A percentile compares a stretch with the other conserved stretches of the same genome.
Evolutionary conservation across 2,329 filamentous ascomycete genomes (phyloP).

Genomic region (Fusarium sublunatum): DNA sequence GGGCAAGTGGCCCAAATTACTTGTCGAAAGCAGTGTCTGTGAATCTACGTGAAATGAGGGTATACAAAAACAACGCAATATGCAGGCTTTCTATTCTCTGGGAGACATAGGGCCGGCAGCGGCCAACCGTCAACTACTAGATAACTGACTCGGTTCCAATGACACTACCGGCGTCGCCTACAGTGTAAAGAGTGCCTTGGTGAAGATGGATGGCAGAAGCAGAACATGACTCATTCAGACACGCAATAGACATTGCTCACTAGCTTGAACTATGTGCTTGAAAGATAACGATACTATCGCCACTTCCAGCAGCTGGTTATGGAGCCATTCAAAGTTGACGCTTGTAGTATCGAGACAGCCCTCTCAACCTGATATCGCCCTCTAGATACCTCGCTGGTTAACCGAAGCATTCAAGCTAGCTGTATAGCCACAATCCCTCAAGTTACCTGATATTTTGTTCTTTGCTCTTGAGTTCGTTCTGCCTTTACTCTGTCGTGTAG

Average conservation of each 20-base stretch:
- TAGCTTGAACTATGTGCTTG: constrained; percentile 1
- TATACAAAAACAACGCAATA: not conserved
- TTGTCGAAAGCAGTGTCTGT: constrained; percentile 4
- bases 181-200: not conserved
- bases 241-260: not conserved
- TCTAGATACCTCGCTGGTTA: not conserved
- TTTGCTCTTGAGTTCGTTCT: constrained; percentile 23
- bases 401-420: not conserved
- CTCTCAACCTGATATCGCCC: constrained; percentile 3
- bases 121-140: not conserved
- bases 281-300: constrained; percentile 5
- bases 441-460: not conserved
- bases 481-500: constrained; percentile 34
- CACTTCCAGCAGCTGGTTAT: not conserved
- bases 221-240: constrained; percentile 17
- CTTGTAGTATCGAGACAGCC: not conserved
- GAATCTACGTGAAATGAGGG: not conserved
- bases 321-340: not conserved
- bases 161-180: constrained; percentile 1
- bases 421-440: not conserved
- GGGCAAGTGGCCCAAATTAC: not conserved
- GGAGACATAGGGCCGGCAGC: not conserved
- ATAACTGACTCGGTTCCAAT: constrained; percentile 7
- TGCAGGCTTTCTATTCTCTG: not conserved
- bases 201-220: constrained; percentile 12